phyloP scores from a whole-genome alignment of 805 yeast species.

The Alloascoidea hylecoeti region DNA sequence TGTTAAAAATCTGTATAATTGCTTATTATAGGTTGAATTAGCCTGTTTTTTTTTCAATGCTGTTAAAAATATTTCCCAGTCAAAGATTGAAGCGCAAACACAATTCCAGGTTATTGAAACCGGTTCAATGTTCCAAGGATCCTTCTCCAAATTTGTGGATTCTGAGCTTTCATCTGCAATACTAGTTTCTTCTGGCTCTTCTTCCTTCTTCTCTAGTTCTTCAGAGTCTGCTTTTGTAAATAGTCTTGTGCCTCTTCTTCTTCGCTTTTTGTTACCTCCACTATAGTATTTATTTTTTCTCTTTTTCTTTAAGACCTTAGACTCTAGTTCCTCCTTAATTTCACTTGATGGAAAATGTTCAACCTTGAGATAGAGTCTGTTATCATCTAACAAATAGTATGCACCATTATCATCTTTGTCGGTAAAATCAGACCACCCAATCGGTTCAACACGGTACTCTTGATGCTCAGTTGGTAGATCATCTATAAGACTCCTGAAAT shows the following conservation, averaged over 20 bases:
- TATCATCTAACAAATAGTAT: slow-evolving; percentile 20
- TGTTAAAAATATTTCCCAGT: slow-evolving; percentile 13
- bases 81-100: slow-evolving; percentile 15
- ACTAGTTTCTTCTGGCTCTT: slow-evolving; percentile 3
- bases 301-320: neutral
- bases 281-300: neutral
- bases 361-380: slow-evolving; percentile 13
- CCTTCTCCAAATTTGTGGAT: slow-evolving; percentile 5
- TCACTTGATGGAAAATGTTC: slow-evolving; percentile 5
- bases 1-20: slow-evolving; percentile 9
- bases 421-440: slow-evolving; percentile 10
- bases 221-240: slow-evolving; percentile 5
- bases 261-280: slow-evolving; percentile 3
- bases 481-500: neutral
- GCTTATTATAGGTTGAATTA: slow-evolving; percentile 8
- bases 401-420: slow-evolving; percentile 11
- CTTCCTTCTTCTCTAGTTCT: slow-evolving; percentile 5
- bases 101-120: slow-evolving; percentile 16
- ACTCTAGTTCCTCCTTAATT: slow-evolving; percentile 3
- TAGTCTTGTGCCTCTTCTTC: slow-evolving; percentile 1
- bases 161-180: slow-evolving; percentile 8
- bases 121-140: slow-evolving; percentile 7
- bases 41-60: slow-evolving; percentile 8
- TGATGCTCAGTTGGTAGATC: neutral
- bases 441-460: slow-evolving; percentile 14